Conservation (phyloP, 495 filamentous ascomycete species). For the Trichoderma asperelloides region DNA sequence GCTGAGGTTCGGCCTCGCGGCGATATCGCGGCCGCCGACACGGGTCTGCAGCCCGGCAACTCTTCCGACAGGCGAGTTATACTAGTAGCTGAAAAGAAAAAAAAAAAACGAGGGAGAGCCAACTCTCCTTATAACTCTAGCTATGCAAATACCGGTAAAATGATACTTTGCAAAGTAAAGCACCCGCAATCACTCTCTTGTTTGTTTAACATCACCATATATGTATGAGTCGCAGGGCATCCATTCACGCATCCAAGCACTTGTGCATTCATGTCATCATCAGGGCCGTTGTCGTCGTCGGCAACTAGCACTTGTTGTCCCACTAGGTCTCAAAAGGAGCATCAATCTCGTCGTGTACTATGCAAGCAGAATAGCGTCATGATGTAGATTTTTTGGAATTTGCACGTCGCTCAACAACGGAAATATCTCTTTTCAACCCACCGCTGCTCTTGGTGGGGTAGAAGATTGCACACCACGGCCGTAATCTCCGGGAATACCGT, state of each 20-base stretch:
- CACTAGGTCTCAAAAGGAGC: neutral
- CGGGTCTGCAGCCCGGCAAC: neutral
- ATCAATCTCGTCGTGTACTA: neutral
- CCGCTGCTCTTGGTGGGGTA: conserved; percentile 63
- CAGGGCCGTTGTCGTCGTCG: neutral
- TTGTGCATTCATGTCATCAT: neutral
- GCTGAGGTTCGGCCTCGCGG: neutral
- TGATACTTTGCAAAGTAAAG: neutral
- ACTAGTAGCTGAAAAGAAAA: neutral
- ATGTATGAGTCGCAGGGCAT: neutral
- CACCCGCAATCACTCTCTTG: neutral
- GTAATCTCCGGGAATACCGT: conserved; percentile 79
- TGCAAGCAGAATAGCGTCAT: neutral
- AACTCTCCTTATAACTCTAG: too few relatives aligned
- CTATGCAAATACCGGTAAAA: too few relatives aligned
- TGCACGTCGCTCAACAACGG: conserved; percentile 48
- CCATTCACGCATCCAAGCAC: neutral
- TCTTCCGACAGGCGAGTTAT: neutral
- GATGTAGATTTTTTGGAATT: neutral
- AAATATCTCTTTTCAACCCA: conserved; percentile 82
- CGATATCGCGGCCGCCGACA: neutral
- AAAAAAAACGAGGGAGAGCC: too few relatives aligned
- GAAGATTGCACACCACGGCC: conserved; percentile 73
- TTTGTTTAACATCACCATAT: neutral
- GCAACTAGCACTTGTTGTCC: neutral